Base-by-base conservation (phyloP, 331 rosid species). In the Phaseolus coccineus region DNA sequence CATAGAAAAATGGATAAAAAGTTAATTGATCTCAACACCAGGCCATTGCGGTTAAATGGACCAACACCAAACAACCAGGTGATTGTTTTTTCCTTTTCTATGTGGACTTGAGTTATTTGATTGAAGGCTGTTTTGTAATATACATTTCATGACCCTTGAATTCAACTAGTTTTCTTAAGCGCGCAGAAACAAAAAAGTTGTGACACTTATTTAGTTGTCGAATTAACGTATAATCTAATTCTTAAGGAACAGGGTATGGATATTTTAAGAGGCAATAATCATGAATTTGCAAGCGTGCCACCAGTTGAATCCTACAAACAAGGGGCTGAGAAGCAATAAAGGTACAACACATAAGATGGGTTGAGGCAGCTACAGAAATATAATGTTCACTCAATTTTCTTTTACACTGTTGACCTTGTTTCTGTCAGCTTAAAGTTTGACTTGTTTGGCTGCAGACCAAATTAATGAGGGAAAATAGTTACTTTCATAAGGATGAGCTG, bases 51-150 rank as follows among this genome's bases (percentile, higher is more conserved):
- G 80, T 46, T 85, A 48, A 82, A 48, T 42, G 88, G 88, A 31
- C 85, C 84, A 58, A 44, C 90, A 80, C 83, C 85, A 44, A 87
- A 46, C 78, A 87, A 87, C 55, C 89, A 77, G 91, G 95, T 90
- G 59, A 35, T 65, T 81, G 47, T 73, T 82, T 68, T 58, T 8
- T 28, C 65, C 15, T 53, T 47, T 46, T 56, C 27, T 48, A 61
- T 8, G 25, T 15, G 47, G 9, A 16, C 47, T 50, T 61, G 51
- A 57, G 59, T 53, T 73, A 63, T 80, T 69, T 50, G 73, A 16
- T 63, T 8, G 8, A 37, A 30, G 30, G 50, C 0, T 64, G 30
- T 37, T 62, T 37, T 64, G 48, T 37, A 37, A 37, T 37, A 1
- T 64, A 3, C 27, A 16, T 37, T 64, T 64, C 8, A 6, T 30